A percentile compares a stretch with the other conserved stretches of the same genome.
phyloP scores from a whole-genome alignment of 257 asterid genomes.

The Capsicum chinense region DNA sequence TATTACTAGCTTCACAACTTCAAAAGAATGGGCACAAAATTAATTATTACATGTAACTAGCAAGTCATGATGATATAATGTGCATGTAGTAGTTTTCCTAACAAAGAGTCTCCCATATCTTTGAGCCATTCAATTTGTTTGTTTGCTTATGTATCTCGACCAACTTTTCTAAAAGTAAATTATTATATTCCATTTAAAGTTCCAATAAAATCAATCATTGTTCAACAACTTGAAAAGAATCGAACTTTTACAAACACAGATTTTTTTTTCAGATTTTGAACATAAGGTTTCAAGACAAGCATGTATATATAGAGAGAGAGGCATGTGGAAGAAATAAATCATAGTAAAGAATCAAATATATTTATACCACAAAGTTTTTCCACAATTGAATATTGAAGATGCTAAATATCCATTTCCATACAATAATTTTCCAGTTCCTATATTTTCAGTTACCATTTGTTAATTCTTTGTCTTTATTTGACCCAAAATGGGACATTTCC shows the following conservation, averaged over 20 bases:
- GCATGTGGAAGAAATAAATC: slow-evolving; percentile 10
- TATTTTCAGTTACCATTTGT: neutral
- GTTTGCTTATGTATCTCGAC: neutral
- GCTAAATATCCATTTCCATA: neutral
- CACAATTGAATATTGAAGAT: neutral
- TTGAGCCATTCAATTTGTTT: neutral
- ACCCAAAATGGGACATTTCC: neutral
- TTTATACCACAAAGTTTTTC: no score
- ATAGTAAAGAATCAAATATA: neutral
- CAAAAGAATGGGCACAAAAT: slow-evolving; percentile 24
- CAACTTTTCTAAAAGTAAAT: neutral
- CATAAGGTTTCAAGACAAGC: neutral
- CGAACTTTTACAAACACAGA: neutral
- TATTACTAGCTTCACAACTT: slow-evolving; percentile 18
- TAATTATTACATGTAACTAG: neutral
- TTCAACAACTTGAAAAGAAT: neutral
- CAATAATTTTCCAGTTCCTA: neutral
- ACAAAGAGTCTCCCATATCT: slow-evolving; percentile 12
- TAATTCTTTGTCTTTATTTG: neutral
- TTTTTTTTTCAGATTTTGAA: neutral
- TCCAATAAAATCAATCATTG: neutral
- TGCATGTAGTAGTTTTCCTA: neutral
- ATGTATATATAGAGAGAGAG: neutral
- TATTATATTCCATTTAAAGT: neutral
- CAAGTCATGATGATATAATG: neutral